Evolutionary conservation across 2,329 filamentous ascomycete genomes (phyloP).

Genomic region (Aspergillus pseudoterreus): DNA sequence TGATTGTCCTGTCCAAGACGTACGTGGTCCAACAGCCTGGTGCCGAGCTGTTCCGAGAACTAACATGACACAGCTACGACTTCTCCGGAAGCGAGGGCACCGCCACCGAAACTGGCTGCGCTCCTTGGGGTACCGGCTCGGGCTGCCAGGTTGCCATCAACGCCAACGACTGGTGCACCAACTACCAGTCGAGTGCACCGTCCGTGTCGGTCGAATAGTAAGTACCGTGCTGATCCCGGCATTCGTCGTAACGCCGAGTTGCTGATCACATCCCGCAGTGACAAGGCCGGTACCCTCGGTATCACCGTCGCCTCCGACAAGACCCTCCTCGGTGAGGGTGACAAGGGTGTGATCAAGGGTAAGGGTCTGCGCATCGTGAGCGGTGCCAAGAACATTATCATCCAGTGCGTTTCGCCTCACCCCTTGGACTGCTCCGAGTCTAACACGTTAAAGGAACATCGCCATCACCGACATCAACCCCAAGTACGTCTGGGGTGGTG

Average conservation of each 20-base stretch:
- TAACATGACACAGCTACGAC: slow-evolving; percentile 14
- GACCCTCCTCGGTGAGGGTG: slow-evolving; percentile 53
- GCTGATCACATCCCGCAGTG: slow-evolving; percentile 17
- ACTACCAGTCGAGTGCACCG: slow-evolving; percentile 55
- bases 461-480: slow-evolving; percentile 56
- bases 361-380: slow-evolving; percentile 52
- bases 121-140: slow-evolving; percentile 54
- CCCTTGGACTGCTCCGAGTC: neutral
- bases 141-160: slow-evolving; percentile 59
- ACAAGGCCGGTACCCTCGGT: slow-evolving; percentile 51
- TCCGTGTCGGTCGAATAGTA: slow-evolving; percentile 40
- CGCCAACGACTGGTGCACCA: slow-evolving; percentile 56
- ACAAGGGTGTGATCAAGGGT: slow-evolving; percentile 54
- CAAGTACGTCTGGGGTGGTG: slow-evolving; percentile 58
- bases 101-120: slow-evolving; percentile 53
- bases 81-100: slow-evolving; percentile 27
- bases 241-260: neutral
- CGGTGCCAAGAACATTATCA: slow-evolving; percentile 55
- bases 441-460: slow-evolving; percentile 38
- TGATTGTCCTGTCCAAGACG: slow-evolving; percentile 47
- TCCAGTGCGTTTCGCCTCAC: slow-evolving; percentile 36
- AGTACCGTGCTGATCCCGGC: neutral
- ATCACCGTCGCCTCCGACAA: slow-evolving; percentile 58
- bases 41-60: neutral
- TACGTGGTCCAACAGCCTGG: neutral